These are phyloP conservation scores for Penicillium longicatenatum DNA, from an alignment of 495 filamentous ascomycete species.

Conservation along the genomic window DNA sequence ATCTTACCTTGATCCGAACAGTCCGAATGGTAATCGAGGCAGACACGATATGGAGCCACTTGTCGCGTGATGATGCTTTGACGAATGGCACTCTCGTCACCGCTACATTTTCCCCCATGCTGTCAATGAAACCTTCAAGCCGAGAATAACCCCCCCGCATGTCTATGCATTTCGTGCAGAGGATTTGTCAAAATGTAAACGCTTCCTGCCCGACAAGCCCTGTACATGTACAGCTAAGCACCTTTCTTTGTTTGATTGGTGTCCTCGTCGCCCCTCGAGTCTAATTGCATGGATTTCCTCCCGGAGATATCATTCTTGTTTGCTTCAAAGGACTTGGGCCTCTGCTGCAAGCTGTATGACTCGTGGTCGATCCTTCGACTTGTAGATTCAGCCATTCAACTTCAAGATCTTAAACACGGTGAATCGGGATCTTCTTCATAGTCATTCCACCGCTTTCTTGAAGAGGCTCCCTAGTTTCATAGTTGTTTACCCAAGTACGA, in stretches of 20 bases:
- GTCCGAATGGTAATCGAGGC: conserved; percentile 42
- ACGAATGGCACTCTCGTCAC: conserved; percentile 22
- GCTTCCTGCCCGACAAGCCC: conserved; percentile 14
- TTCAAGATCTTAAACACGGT: conserved; percentile 6
- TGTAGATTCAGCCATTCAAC: conserved; percentile 5
- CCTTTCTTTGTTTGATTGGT: conserved; percentile 2
- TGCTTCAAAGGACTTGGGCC: conserved; percentile 6
- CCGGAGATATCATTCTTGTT: not conserved
- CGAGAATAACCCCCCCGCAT: not conserved
- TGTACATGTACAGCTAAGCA: not conserved
- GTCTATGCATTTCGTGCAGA: conserved; percentile 30
- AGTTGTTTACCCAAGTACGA: conserved; percentile 23
- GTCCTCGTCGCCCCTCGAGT: not conserved
- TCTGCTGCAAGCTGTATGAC: conserved; percentile 13
- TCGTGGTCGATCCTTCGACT: conserved; percentile 17
- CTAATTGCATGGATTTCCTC: not conserved
- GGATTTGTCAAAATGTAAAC: conserved; percentile 14
- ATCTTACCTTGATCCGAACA: conserved; percentile 31
- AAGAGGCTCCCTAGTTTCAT: not conserved
- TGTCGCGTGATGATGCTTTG: conserved; percentile 25
- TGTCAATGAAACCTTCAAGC: conserved; percentile 1
- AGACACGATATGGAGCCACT: conserved; percentile 35
- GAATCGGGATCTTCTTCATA: not conserved
- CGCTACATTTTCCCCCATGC: conserved; percentile 18
- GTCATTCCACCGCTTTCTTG: not conserved